Percentiles rank a stretch among this genome's conserved stretches.
Evolutionary conservation across 768 basidiomycete genomes (phyloP).

Genomic region (Cubamyces lactineus): DNA sequence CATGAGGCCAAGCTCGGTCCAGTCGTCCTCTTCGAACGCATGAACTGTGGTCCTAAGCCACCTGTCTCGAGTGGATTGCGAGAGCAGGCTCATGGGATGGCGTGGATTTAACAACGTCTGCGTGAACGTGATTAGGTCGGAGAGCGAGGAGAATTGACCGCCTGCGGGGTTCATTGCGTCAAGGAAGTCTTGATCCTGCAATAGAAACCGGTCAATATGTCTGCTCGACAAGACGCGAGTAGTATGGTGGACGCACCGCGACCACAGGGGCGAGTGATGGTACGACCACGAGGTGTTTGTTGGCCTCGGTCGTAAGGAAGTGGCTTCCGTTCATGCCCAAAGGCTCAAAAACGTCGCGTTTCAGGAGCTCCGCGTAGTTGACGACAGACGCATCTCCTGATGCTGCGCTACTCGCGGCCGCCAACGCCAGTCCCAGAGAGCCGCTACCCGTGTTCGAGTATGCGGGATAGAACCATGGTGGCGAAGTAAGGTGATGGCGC

Average conservation of each 20-base stretch:
- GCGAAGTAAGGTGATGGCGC: conserved; percentile 42
- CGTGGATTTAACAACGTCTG: conserved; percentile 49
- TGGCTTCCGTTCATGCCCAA: conserved; percentile 49
- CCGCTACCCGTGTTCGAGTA: conserved; percentile 46
- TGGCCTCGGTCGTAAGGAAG: conserved; percentile 44
- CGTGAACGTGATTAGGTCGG: conserved; percentile 49
- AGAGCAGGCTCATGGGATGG: conserved; percentile 23
- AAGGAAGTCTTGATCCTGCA: conserved; percentile 43
- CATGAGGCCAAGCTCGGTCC: conserved; percentile 27
- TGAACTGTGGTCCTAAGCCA: conserved; percentile 36
- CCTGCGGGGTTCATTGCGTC: conserved; percentile 47
- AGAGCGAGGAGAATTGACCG: conserved; percentile 54
- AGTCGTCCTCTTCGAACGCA: conserved; percentile 35
- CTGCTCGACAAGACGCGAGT: no score
- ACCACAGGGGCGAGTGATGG: conserved; percentile 39
- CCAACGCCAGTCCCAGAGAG: conserved; percentile 40
- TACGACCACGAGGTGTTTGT: conserved; percentile 44
- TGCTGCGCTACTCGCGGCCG: conserved; percentile 35
- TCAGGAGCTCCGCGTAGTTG: conserved; percentile 45
- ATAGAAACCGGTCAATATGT: not conserved
- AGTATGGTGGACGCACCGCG: conserved; percentile 35
- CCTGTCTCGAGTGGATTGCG: conserved; percentile 29
- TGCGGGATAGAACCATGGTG: conserved; percentile 48
- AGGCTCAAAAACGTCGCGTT: conserved; percentile 52
- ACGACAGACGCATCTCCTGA: not conserved